Conservation (phyloP, 257 asterid species). For the Penstemon newberryi region DNA sequence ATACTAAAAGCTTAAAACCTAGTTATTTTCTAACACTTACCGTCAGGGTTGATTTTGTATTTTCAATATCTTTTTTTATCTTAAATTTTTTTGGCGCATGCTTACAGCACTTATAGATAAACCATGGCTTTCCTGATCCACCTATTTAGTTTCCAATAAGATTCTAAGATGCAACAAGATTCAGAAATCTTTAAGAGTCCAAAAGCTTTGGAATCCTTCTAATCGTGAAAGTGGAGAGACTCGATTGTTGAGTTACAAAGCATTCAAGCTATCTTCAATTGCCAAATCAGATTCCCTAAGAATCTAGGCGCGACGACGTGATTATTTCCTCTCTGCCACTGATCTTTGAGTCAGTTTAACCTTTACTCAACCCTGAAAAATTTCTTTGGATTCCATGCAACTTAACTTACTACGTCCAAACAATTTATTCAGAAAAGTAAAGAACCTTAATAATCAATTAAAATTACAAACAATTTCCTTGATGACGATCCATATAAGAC, state of each 20-base stretch:
- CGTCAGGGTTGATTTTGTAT: slow-evolving; percentile 15
- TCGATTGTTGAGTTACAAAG: slow-evolving; percentile 13
- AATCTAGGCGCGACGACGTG: neutral
- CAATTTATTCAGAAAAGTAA: too few species aligned
- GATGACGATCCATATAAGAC: too few species aligned
- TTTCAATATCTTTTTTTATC: neutral
- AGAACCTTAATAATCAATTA: too few species aligned
- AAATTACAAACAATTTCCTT: too few species aligned
- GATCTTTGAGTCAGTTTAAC: too few species aligned
- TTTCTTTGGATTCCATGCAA: too few species aligned
- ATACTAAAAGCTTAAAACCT: slow-evolving; percentile 9
- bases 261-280: slow-evolving; percentile 1
- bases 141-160: slow-evolving; percentile 2
- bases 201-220: slow-evolving; percentile 13
- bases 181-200: neutral
- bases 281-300: too few species aligned
- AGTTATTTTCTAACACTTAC: neutral
- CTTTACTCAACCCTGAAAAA: too few species aligned
- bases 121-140: neutral
- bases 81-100: neutral
- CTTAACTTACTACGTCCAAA: too few species aligned
- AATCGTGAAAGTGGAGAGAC: slow-evolving; percentile 2
- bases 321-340: too few species aligned
- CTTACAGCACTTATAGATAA: neutral
- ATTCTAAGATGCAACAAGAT: slow-evolving; percentile 3